Conservation (phyloP, 2,329 filamentous ascomycete species). For the Aurifilum marmelostoma region DNA sequence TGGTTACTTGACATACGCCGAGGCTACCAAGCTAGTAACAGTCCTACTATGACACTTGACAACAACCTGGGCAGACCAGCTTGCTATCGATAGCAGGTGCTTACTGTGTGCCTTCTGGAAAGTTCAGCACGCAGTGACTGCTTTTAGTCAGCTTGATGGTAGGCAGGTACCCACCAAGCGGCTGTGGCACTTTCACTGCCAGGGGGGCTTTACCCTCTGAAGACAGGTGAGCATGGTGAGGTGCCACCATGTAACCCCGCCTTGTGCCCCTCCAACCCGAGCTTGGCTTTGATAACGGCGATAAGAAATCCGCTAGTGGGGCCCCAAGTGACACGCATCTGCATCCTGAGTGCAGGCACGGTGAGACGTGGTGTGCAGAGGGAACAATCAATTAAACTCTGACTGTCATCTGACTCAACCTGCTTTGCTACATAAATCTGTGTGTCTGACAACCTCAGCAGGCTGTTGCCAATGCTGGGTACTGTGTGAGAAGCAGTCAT, state of each 20-base stretch:
- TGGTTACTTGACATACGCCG: background rate
- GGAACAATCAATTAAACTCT: constrained; percentile 3
- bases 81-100: background rate
- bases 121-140: constrained; percentile 21
- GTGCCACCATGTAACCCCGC: constrained; percentile 3
- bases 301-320: constrained; percentile 6
- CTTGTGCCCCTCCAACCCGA: constrained; percentile 10
- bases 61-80: background rate
- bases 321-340: background rate
- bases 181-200: background rate
- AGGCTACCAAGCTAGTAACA: constrained; percentile 14
- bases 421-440: background rate
- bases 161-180: background rate
- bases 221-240: background rate
- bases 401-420: background rate
- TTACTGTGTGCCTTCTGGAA: constrained; percentile 31
- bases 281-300: constrained; percentile 5
- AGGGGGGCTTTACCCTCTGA: background rate
- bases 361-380: background rate
- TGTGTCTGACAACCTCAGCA: background rate
- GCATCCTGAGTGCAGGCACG: background rate
- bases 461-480: background rate
- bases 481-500: background rate
- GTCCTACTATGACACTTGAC: background rate
- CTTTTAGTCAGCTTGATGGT: constrained; percentile 22